Evolutionary conservation across 306 rosid genomes (phyloP), one percentile per base, ranked within the genome.

Genomic region (Erythrophleum fordii): DNA sequence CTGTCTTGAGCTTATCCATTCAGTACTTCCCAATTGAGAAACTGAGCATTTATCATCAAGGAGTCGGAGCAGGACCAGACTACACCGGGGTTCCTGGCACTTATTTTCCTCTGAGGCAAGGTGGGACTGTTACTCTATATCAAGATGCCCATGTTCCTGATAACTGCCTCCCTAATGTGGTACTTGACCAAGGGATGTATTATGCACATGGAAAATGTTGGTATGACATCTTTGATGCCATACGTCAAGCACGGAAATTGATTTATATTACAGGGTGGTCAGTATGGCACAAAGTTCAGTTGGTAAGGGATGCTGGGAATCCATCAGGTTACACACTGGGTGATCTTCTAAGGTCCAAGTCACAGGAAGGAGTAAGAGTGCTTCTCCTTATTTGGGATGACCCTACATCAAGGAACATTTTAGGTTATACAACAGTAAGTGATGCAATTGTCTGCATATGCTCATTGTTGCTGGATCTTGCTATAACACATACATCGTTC

Each of bases 371-470:
- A 85, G 98, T 95, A 71, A 89, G 99, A 66, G 99, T 95, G 85
- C 90, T 95, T 85, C 94, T 95, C 56, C 99, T 95, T 86, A 81
- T 95, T 72, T 95, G 99, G 99, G 99, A 95, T 80, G 99, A 95
- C 73, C 99, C 98, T 25, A 89, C 99, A 22, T 95, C 99, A 52
- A 93, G 97, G 85, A 95, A 72, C 87, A 93, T 95, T 85, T 81
- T 95, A 58, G 99, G 99, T 67, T 90, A 88, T 80, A 88, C 70
- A 82, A 90, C 93, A 10, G 99, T 93, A 75, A 92, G 97, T 89
- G 49, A 39, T 61, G 77, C 73, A 68, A 28, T 48, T 75, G 42
- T 22, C 53, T 79, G 37, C 35, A 59, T 46, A 75, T 49, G 34
- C 8, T 23, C 48, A 12, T 46, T 17, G 12, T 51, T 45, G 37